Percentiles rank a stretch among this genome's conserved stretches.
These are phyloP conservation scores for Hibiscus tridactylites DNA, from an alignment of 345 rosid species.

Conservation along the genomic window DNA sequence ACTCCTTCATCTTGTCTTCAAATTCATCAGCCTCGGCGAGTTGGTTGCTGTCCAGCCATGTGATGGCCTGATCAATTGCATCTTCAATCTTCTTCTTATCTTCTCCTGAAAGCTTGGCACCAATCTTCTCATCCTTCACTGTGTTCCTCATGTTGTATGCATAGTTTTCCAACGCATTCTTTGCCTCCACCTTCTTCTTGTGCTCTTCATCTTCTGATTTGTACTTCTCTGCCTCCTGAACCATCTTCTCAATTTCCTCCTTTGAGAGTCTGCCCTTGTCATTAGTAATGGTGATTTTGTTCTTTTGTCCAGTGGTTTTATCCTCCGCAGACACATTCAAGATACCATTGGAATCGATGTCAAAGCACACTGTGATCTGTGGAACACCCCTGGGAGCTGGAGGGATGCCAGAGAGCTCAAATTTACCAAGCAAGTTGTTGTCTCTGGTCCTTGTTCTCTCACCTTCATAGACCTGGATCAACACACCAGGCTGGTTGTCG, in stretches of 20 bases:
- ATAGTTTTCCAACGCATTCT: conserved; percentile 63
- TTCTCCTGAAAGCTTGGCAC: conserved; percentile 39
- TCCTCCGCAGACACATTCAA: conserved; percentile 80
- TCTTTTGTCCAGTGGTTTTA: conserved; percentile 71
- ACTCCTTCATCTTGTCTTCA: conserved; percentile 75
- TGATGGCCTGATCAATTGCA: conserved; percentile 48
- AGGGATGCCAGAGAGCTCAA: conserved; percentile 69
- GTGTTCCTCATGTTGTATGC: conserved; percentile 79
- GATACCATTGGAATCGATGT: conserved; percentile 73
- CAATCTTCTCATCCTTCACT: conserved; percentile 58
- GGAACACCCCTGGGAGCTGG: conserved; percentile 82
- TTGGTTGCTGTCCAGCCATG: conserved; percentile 65
- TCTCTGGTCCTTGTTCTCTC: conserved; percentile 73
- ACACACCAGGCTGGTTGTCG: conserved; percentile 74
- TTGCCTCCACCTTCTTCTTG: conserved; percentile 70
- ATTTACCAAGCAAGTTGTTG: conserved; percentile 72
- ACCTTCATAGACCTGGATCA: conserved; percentile 75
- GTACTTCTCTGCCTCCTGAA: conserved; percentile 73
- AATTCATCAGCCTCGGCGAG: conserved; percentile 68
- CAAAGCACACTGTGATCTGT: conserved; percentile 67
- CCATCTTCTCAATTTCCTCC: conserved; percentile 74
- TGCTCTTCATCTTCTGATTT: conserved; percentile 68
- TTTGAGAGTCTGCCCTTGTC: conserved; percentile 71
- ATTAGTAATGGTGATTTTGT: conserved; percentile 70
- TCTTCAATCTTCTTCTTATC: conserved; percentile 74